Conservation (phyloP, 2,329 filamentous ascomycete genomes). For the Zarea fungicola region DNA sequence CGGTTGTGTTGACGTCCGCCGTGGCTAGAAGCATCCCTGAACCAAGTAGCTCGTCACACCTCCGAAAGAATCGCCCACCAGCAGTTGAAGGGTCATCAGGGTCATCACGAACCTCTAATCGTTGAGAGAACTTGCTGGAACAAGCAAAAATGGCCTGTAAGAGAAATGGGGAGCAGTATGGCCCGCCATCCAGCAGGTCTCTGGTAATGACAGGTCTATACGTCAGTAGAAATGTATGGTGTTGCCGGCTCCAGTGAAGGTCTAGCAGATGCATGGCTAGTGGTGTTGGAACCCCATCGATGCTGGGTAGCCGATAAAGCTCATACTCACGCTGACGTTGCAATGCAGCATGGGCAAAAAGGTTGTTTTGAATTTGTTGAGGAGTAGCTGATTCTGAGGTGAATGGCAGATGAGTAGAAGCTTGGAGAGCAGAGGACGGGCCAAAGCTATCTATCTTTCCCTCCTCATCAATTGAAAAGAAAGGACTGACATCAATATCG, state of each 20-base stretch:
- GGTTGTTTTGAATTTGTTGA: too few species aligned
- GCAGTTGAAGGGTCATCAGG: slow-evolving; percentile 41
- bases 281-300: slow-evolving; percentile 49
- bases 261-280: slow-evolving; percentile 46
- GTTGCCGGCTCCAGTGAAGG: slow-evolving; percentile 50
- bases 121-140: slow-evolving; percentile 40
- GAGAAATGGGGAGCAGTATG: slow-evolving; percentile 52
- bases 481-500: too few species aligned
- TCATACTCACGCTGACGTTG: too few species aligned
- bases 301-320: too few species aligned
- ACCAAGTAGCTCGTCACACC: too few species aligned
- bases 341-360: too few species aligned
- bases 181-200: slow-evolving; percentile 47
- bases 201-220: slow-evolving; percentile 50
- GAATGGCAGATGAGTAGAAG: too few species aligned
- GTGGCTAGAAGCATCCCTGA: slow-evolving; percentile 40
- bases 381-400: too few species aligned
- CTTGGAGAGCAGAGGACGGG: too few species aligned
- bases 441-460: too few species aligned
- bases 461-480: too few species aligned
- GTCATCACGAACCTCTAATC: slow-evolving; percentile 39
- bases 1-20: slow-evolving; percentile 47
- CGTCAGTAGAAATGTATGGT: slow-evolving; percentile 42
- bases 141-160: slow-evolving; percentile 50
- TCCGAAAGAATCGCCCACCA: slow-evolving; percentile 41